These are phyloP conservation scores for Tetradesmus obliquus DNA, from an alignment of 139 green algal genomes.

Conservation along the genomic window DNA sequence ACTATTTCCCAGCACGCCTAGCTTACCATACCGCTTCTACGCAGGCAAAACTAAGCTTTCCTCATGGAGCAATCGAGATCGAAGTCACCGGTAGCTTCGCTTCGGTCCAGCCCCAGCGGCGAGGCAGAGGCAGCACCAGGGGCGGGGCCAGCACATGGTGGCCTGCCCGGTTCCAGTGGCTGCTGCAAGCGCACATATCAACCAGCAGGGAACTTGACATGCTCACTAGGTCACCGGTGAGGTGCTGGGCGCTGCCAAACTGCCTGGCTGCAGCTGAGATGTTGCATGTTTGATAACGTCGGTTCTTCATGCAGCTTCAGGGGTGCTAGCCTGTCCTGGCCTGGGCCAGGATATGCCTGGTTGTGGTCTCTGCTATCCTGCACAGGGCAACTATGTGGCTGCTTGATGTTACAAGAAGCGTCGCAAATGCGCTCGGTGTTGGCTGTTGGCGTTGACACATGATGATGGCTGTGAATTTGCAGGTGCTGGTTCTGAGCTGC, in stretches of 20 bases:
- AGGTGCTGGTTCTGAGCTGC: slow-evolving; percentile 8
- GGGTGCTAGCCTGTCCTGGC: neutral
- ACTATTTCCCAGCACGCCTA: neutral
- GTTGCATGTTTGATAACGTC: too few species aligned
- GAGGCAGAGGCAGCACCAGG: slow-evolving; percentile 2
- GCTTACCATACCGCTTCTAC: too few species aligned
- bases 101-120: slow-evolving; percentile 13
- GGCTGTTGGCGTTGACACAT: too few species aligned
- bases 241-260: neutral
- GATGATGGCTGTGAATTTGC: neutral
- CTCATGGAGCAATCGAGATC: neutral
- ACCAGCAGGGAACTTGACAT: neutral
- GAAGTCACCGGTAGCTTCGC: neutral
- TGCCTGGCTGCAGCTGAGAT: neutral
- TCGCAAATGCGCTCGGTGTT: too few species aligned
- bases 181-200: neutral
- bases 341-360: neutral
- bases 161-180: slow-evolving; percentile 18
- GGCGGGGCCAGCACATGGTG: slow-evolving; percentile 9
- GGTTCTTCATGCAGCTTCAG: too few species aligned
- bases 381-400: neutral
- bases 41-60: slow-evolving; percentile 25
- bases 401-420: too few species aligned
- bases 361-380: neutral
- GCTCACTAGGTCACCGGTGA: slow-evolving; percentile 2